phyloP scores from a whole-genome alignment of 192 early-diverging fungal species.

The Helicostylum pulchrum region DNA sequence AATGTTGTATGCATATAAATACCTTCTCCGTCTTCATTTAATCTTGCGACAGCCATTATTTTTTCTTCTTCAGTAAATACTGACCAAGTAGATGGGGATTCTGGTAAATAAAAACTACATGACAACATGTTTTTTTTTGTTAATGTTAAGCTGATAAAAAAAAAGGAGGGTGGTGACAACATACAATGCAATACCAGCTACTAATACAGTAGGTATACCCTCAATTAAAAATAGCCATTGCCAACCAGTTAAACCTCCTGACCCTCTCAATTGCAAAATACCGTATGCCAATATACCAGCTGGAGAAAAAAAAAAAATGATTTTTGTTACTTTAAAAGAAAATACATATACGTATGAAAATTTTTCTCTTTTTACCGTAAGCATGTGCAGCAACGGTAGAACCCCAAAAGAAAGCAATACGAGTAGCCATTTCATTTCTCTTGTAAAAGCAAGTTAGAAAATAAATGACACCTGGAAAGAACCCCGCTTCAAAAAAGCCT shows the following conservation, averaged over 20 bases:
- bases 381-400: slow-evolving; percentile 34
- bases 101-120: slow-evolving; percentile 30
- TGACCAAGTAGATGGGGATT: slow-evolving; percentile 19
- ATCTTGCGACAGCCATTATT: slow-evolving; percentile 15
- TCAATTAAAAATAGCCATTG: slow-evolving; percentile 37
- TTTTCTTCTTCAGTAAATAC: slow-evolving; percentile 21
- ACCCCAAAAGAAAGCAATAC: slow-evolving; percentile 34
- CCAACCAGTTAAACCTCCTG: slow-evolving; percentile 29
- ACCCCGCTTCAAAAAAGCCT: slow-evolving; percentile 31
- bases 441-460: slow-evolving; percentile 33
- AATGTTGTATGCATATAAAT: slow-evolving; percentile 14
- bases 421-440: slow-evolving; percentile 33
- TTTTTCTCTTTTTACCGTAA: slow-evolving; percentile 6
- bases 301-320: not conserved
- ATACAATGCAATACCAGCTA: slow-evolving; percentile 32
- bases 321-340: too few relatives aligned
- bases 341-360: not conserved
- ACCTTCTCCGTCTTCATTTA: slow-evolving; percentile 4
- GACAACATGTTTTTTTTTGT: not conserved
- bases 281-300: slow-evolving; percentile 32
- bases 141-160: not conserved
- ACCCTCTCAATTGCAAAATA: slow-evolving; percentile 29
- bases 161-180: not conserved
- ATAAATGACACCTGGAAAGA: slow-evolving; percentile 33
- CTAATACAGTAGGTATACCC: slow-evolving; percentile 29